Evolutionary conservation across 768 basidiomycete genomes (phyloP).

Genomic region (Serendipita vermifera): DNA sequence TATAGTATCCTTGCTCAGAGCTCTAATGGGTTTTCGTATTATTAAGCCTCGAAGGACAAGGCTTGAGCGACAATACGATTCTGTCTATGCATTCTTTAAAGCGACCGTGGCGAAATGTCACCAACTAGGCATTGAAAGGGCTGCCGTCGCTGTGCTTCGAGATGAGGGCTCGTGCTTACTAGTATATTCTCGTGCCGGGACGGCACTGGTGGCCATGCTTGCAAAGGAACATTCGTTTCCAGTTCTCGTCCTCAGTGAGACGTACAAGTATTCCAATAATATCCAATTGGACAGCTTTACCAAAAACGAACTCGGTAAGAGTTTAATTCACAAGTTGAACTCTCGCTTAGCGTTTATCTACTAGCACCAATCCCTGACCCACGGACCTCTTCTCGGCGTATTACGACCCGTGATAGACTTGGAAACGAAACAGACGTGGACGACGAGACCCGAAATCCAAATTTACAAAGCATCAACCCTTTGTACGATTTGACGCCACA

Average conservation of each 20-base stretch:
- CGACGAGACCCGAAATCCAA: slow-evolving; percentile 25
- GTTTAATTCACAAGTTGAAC: not conserved
- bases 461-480: slow-evolving; percentile 70
- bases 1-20: too few relatives aligned
- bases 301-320: slow-evolving; percentile 85
- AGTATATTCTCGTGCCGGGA: slow-evolving; percentile 87
- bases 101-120: too few relatives aligned
- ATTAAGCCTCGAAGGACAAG: too few relatives aligned
- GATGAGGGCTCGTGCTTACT: too few relatives aligned
- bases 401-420: too few relatives aligned
- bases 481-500: slow-evolving; percentile 93
- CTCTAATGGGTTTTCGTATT: too few relatives aligned
- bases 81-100: too few relatives aligned
- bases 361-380: not conserved
- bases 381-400: not conserved
- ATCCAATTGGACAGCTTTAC: slow-evolving; percentile 89
- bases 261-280: slow-evolving; percentile 93
- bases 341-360: too few relatives aligned
- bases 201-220: slow-evolving; percentile 94
- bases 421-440: too few relatives aligned
- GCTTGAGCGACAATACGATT: too few relatives aligned
- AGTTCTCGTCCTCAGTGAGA: slow-evolving; percentile 94
- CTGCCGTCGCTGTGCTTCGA: too few relatives aligned
- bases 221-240: slow-evolving; percentile 80
- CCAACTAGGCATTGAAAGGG: too few relatives aligned